Evolutionary conservation across 2,329 filamentous ascomycete genomes (phyloP), one percentile per base, ranked within the genome.

Genomic region (Aspergillus felis): DNA sequence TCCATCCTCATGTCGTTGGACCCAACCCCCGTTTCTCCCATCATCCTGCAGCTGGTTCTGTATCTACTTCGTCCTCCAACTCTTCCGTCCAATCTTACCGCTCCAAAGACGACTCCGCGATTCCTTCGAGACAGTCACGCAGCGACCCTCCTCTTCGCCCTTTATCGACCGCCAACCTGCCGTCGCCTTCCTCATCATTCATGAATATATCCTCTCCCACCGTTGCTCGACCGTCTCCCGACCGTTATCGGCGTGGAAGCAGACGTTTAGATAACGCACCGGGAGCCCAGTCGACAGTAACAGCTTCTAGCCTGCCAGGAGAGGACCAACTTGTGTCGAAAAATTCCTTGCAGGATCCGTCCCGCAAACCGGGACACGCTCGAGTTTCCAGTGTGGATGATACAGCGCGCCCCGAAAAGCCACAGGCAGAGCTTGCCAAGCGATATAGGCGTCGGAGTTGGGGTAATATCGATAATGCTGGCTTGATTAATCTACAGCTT

Each of bases 361-460:
- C 70, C 66, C 77, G 65, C 66, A 77, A 51, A 76, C 76, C 70
- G 66, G 82, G 71, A 71, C 87, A 72, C 80, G 81, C 67, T 78
- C 83, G 78, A 75, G 83, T 71, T 73, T 84, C 72, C 12, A 88
- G 85, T 64, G 82, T 83, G 50, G 91, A 95, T 72, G 90, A 94
- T 65, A 84, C 87, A 70, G 83, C 86, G 56, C 69, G 91, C 38
- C 59, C 60, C 4, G 70, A 75, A 48, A 69, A 67, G 47, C 58
- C 79, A 81, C 66, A 85, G 80, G 79, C 84, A 20, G 91, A 93
- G 28, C 82, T 88, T 38, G 84, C 87, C 9, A 91, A 89, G 74
- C 84, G 90, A 69, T 89, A 92, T 74, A 84, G 92, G 66, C 86
- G 92, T 69, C 86, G 92, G 64, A 97, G 92, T 75, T 84, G 95